Evolutionary conservation across 495 filamentous ascomycete genomes (phyloP), one percentile per base, ranked within the genome.

Genomic region (Immersiella caudata): DNA sequence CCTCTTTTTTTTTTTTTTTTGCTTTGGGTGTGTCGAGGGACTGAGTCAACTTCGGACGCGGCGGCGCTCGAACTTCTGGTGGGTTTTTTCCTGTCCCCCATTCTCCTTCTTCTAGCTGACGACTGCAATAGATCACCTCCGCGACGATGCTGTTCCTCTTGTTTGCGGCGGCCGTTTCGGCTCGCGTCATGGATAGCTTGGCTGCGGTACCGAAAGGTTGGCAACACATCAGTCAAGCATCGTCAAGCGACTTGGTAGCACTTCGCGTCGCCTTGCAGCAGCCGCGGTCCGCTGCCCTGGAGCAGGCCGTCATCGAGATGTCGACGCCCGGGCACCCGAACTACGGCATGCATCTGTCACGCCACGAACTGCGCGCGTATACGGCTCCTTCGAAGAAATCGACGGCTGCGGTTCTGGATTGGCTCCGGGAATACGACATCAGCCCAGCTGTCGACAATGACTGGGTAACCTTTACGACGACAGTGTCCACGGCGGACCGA

Each of bases 271-370:
- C 73, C 29, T 73, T 80, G 49, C 74, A 67, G 50, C 75, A 78
- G 67, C 73, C 73, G 58, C 70, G 83, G 56, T 67, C 83, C n/a
- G 79, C 79, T n/a, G 82, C 85, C 61, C 73, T 89, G 8, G 83
- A 87, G 76, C 78, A 80, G 36, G 82, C 80, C 51, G 74, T 88
- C 64, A 73, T 81, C 24, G 79, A 84, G 52, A 78, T 89, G 22
- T 87, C 87, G 0, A 87, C 86, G 9, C 87, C 87, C 2, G 82
- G 82, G 12, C 71, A 82, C 52, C 71, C 77, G 3, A 76, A 79
- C 55, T 89, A 89, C 66, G 86, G 87, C n/a, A 74, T 85, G 68
- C 85, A 84, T 70, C 73, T 88, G 69, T 81, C 83, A 54, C 77
- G 78, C 21, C 75, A 84, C 5, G 81, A 87, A 49, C 71, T 88